A percentile compares a stretch with the other conserved stretches of the same genome.
phyloP scores from a whole-genome alignment of 192 early-diverging fungal species.

The Oehlia diaphana region DNA sequence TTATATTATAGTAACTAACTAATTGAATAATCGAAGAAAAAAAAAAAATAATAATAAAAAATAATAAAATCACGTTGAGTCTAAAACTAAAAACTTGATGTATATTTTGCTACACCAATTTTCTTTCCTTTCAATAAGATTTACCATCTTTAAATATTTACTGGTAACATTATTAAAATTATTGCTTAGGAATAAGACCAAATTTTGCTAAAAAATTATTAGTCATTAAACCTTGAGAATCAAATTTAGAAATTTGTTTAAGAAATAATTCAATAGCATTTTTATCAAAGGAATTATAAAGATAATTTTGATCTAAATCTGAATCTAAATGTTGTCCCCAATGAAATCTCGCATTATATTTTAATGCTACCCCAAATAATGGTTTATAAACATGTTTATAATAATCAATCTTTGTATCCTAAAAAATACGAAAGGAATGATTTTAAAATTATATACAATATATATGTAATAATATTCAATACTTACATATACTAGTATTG shows the following conservation, averaged over 20 bases:
- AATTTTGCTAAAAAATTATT: conserved; percentile 4
- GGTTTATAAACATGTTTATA: neutral
- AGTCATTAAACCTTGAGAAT: conserved; percentile 15
- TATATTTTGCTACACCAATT: too few species aligned
- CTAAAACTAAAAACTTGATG: too few species aligned
- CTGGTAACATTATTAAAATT: too few species aligned
- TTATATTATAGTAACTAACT: too few species aligned
- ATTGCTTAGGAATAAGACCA: conserved; percentile 1
- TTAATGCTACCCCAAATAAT: neutral
- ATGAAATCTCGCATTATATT: neutral
- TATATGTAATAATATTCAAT: neutral
- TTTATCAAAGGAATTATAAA: neutral
- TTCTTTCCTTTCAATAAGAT: too few species aligned
- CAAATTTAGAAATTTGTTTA: conserved; percentile 4
- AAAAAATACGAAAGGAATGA: neutral
- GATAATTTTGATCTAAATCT: neutral
- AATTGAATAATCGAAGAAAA: too few species aligned
- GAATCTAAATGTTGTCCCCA: conserved; percentile 16
- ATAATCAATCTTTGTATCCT: neutral
- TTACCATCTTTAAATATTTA: too few species aligned
- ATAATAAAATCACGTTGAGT: too few species aligned
- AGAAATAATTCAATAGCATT: neutral
- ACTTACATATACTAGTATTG: conserved; percentile 1
- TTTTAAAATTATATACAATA: neutral
- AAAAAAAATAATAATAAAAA: too few species aligned